A percentile compares a stretch with the other conserved stretches of the same genome.
phyloP scores from a whole-genome alignment of 1,284 basidiomycete genomes.

The Neolentinus lepideus region DNA sequence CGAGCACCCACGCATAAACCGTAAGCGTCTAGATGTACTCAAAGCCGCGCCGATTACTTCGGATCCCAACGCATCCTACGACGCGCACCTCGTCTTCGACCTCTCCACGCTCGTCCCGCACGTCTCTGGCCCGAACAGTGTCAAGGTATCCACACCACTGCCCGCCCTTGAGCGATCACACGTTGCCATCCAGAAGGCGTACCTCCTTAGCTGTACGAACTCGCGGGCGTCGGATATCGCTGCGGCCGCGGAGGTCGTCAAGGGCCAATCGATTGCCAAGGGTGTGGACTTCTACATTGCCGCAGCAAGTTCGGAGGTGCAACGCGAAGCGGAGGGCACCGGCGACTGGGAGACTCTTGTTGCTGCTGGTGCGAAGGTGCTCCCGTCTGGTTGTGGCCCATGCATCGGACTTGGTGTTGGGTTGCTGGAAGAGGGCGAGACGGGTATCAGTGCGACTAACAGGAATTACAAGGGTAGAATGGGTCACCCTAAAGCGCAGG shows the following conservation, averaged over 20 bases:
- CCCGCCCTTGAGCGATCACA: conserved; percentile 69
- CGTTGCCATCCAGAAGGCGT: conserved; percentile 93
- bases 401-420: conserved; percentile 97
- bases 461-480: conserved; percentile 99
- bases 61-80: conserved; percentile 78
- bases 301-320: conserved; percentile 88
- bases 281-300: conserved; percentile 98
- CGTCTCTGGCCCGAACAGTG: conserved; percentile 95
- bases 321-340: conserved; percentile 78
- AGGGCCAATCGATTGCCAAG: conserved; percentile 78
- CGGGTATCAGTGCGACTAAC: conserved; percentile 97
- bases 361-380: conserved; percentile 82
- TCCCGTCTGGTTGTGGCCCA: conserved; percentile 95
- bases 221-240: conserved; percentile 94
- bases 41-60: conserved; percentile 54
- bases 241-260: conserved; percentile 85
- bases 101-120: conserved; percentile 92
- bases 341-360: conserved; percentile 91
- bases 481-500: conserved; percentile 92
- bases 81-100: conserved; percentile 88
- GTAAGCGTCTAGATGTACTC: conserved; percentile 62
- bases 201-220: conserved; percentile 98
- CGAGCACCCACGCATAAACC: conserved; percentile 86
- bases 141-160: conserved; percentile 92
- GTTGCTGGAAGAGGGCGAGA: conserved; percentile 88